A percentile compares a stretch with the other conserved stretches of the same genome.
Conservation (phyloP, 2,329 filamentous ascomycete species). For the Blastomyces emzantsi region DNA sequence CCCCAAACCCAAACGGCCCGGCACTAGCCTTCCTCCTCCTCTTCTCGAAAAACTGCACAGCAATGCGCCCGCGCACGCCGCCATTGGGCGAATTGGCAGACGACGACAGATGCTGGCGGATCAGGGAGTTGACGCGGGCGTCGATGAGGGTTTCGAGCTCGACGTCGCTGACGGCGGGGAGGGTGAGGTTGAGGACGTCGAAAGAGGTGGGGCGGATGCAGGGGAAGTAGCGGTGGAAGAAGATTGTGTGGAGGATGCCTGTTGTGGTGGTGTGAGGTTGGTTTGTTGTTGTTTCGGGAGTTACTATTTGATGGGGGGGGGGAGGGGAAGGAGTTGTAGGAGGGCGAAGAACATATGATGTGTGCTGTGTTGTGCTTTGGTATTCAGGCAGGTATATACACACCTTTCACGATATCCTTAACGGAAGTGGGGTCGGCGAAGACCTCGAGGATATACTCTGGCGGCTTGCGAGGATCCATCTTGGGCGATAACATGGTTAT, state of each 20-base stretch:
- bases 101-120: constrained; percentile 62
- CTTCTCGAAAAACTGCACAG: constrained; percentile 93
- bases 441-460: constrained; percentile 88
- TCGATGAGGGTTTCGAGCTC: constrained; percentile 93
- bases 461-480: constrained; percentile 59
- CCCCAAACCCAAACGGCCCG: constrained; percentile 57
- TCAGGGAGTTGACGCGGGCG: constrained; percentile 68
- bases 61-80: constrained; percentile 66
- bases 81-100: constrained; percentile 45
- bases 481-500: background rate
- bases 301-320: background rate
- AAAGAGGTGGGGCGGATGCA: constrained; percentile 71
- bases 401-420: constrained; percentile 88
- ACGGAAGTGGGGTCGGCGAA: constrained; percentile 86
- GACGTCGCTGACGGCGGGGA: constrained; percentile 81
- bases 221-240: constrained; percentile 97
- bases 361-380: background rate
- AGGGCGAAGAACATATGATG: background rate
- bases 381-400: constrained; percentile 16
- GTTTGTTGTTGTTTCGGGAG: background rate
- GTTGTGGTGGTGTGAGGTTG: constrained; percentile 7
- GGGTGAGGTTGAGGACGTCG: constrained; percentile 81
- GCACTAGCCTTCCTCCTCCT: constrained; percentile 61
- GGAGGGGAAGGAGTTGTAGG: background rate
- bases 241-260: constrained; percentile 94